A percentile compares a stretch with the other conserved stretches of the same genome.
Evolutionary conservation across 352 stramenopile species (phyloP).

Genomic region (Phytophthora colocasiae): DNA sequence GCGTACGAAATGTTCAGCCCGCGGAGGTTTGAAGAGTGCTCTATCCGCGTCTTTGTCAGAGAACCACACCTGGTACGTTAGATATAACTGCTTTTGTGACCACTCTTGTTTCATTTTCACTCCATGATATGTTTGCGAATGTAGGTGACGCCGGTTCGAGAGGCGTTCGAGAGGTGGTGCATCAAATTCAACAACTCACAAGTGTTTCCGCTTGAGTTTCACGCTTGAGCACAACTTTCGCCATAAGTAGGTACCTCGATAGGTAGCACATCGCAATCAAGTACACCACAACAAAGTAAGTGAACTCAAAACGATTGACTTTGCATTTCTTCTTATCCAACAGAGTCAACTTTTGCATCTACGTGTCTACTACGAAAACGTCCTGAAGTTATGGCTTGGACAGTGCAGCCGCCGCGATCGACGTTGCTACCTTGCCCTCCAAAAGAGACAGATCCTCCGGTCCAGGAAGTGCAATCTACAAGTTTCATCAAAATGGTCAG

Average conservation of each 20-base stretch:
- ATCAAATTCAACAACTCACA: slow-evolving; percentile 57
- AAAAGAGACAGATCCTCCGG: slow-evolving; percentile 67
- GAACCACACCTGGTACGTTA: slow-evolving; percentile 59
- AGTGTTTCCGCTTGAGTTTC: slow-evolving; percentile 45
- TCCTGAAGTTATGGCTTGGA: slow-evolving; percentile 47
- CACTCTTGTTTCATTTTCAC: not conserved
- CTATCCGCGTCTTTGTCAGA: slow-evolving; percentile 81
- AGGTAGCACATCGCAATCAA: not conserved
- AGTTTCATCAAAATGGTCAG: slow-evolving; percentile 15
- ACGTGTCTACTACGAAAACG: slow-evolving; percentile 21
- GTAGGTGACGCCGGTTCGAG: slow-evolving; percentile 52
- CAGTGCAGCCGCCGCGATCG: slow-evolving; percentile 49
- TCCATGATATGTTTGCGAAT: not conserved
- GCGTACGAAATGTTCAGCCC: slow-evolving; percentile 78
- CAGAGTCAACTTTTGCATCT: slow-evolving; percentile 19
- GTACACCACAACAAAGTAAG: not conserved
- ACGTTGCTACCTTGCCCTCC: slow-evolving; percentile 71
- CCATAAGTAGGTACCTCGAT: slow-evolving; percentile 3
- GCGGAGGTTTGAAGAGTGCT: slow-evolving; percentile 68
- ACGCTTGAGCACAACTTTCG: slow-evolving; percentile 15
- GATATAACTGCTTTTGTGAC: not conserved
- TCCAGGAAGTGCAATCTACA: slow-evolving; percentile 70
- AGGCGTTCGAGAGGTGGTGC: slow-evolving; percentile 65
- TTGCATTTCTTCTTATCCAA: slow-evolving; percentile 28
- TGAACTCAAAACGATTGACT: slow-evolving; percentile 27